These are phyloP conservation scores for Hymenoscyphus scutula DNA, from an alignment of 2,329 filamentous ascomycete species.

Conservation along the genomic window DNA sequence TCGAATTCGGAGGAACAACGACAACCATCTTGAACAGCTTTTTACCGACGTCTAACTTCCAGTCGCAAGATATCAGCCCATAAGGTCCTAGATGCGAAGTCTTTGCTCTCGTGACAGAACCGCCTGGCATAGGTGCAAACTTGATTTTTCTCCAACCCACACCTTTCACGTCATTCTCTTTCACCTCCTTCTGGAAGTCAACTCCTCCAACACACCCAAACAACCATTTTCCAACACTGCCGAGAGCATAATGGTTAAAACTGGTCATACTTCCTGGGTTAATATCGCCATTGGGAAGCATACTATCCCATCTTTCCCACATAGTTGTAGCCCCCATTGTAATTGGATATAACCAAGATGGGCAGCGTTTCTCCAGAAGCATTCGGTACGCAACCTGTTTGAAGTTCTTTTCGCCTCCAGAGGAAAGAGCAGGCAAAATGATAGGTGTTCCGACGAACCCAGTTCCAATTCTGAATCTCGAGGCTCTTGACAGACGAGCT, in stretches of 20 bases:
- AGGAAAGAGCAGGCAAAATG: constrained; percentile 20
- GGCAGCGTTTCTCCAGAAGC: constrained; percentile 38
- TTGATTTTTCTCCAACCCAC: constrained; percentile 35
- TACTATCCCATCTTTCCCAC: constrained; percentile 33
- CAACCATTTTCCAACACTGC: constrained; percentile 25
- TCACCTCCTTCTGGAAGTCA: neutral
- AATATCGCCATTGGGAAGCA: constrained; percentile 29
- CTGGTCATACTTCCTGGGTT: constrained; percentile 31
- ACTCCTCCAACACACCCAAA: constrained; percentile 36
- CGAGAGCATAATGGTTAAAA: constrained; percentile 33
- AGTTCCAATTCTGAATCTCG: constrained; percentile 30
- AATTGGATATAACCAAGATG: constrained; percentile 33
- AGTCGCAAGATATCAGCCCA: constrained; percentile 30
- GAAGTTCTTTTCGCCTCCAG: constrained; percentile 15
- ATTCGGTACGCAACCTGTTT: constrained; percentile 38
- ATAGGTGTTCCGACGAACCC: constrained; percentile 36
- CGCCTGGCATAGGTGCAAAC: constrained; percentile 36
- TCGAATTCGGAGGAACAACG: constrained; percentile 27
- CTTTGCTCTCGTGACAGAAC: constrained; percentile 33
- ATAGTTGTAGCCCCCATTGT: constrained; percentile 33
- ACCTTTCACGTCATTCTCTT: neutral
- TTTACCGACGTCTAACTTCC: constrained; percentile 17
- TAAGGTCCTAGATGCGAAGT: constrained; percentile 33
- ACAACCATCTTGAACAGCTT: constrained; percentile 20
- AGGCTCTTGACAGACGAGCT: constrained; percentile 21